Percentiles rank a stretch among this genome's conserved stretches.
These are phyloP conservation scores for Hemisphaericaspora xylanilytica DNA, from an alignment of 1,139 yeast genomes.

Conservation along the genomic window DNA sequence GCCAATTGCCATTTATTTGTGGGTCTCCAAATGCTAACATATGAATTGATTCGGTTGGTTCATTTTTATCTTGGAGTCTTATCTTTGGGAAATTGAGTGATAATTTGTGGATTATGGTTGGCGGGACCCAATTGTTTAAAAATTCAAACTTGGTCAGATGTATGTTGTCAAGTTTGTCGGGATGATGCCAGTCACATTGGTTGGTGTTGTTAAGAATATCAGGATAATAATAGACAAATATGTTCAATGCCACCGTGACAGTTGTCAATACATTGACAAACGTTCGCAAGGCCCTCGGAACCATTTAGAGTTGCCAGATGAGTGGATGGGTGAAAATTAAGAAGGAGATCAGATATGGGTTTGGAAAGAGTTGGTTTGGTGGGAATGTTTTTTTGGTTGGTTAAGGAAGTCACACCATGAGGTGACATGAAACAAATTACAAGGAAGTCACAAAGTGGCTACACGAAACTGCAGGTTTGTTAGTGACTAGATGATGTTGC, in stretches of 20 bases:
- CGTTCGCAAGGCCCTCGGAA: neutral
- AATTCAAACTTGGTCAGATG: slow-evolving; percentile 18
- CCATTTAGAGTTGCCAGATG: too few species aligned
- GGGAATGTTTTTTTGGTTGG: too few species aligned
- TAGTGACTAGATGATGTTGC: too few species aligned
- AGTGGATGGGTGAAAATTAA: neutral
- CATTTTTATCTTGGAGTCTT: slow-evolving; percentile 14
- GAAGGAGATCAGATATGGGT: too few species aligned
- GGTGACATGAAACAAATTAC: too few species aligned
- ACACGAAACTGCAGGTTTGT: too few species aligned
- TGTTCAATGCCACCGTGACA: slow-evolving; percentile 11
- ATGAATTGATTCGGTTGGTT: slow-evolving; percentile 46
- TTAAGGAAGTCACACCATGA: too few species aligned
- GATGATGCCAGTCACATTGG: slow-evolving; percentile 58
- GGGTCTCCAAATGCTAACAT: slow-evolving; percentile 92
- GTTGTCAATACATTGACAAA: slow-evolving; percentile 12
- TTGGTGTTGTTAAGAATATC: slow-evolving; percentile 47
- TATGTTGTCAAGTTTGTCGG: too few species aligned
- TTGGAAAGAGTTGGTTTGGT: too few species aligned
- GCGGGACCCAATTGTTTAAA: slow-evolving; percentile 22
- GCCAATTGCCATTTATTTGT: slow-evolving; percentile 87
- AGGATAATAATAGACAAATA: slow-evolving; percentile 72
- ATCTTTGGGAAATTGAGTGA: slow-evolving; percentile 32
- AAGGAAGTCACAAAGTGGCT: too few species aligned
- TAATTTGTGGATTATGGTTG: slow-evolving; percentile 23